phyloP scores from a whole-genome alignment of 805 yeast species.

The Barnettozyma pratensis region DNA sequence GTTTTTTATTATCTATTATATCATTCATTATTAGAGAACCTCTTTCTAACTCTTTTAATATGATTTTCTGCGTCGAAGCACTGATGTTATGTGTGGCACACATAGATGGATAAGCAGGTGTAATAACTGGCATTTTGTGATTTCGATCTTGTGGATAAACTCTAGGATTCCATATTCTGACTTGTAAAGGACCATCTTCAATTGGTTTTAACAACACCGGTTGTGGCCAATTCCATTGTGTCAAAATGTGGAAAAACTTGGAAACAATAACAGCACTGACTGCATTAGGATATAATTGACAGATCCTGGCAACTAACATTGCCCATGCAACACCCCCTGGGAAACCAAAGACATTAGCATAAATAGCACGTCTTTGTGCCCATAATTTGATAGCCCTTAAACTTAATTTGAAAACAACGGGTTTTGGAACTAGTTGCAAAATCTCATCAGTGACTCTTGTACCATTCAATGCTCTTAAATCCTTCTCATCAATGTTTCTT shows the following conservation, averaged over 20 bases:
- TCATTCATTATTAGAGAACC: constrained; percentile 70
- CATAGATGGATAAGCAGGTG: constrained; percentile 98
- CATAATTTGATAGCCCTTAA: constrained; percentile 89
- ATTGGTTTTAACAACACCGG: constrained; percentile 90
- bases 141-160: constrained; percentile 83
- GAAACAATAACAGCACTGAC: constrained; percentile 88
- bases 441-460: constrained; percentile 97
- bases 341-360: constrained; percentile 92
- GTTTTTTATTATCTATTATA: constrained; percentile 54
- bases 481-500: constrained; percentile 86
- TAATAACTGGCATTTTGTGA: constrained; percentile 95
- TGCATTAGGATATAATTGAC: constrained; percentile 95
- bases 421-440: constrained; percentile 82
- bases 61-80: constrained; percentile 78
- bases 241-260: constrained; percentile 79
- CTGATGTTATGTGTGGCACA: constrained; percentile 97
- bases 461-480: constrained; percentile 86
- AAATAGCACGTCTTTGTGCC: constrained; percentile 94
- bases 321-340: constrained; percentile 99
- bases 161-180: constrained; percentile 94
- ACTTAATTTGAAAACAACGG: constrained; percentile 88
- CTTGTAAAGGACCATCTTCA: constrained; percentile 96
- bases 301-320: constrained; percentile 95
- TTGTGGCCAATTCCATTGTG: constrained; percentile 98
- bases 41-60: constrained; percentile 71